Evolutionary conservation across 805 yeast species (phyloP), one percentile per base, ranked within the genome.

Genomic region (Candida nitratophila): DNA sequence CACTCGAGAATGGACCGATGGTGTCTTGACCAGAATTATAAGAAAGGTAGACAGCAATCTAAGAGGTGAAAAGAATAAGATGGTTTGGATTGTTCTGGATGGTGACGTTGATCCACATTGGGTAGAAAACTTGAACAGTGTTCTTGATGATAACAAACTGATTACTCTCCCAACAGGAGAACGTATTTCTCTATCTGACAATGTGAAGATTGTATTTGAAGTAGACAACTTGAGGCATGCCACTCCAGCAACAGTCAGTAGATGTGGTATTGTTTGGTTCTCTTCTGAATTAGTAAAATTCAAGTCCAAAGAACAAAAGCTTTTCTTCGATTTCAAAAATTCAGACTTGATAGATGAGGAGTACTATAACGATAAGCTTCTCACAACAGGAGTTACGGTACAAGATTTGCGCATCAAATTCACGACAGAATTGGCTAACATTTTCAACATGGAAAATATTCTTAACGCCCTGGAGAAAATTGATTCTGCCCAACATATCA

Each of bases 71-170:
- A 51, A 58, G 9, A 49, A 64, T 2, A 78, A 74, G 46, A 60
- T 70, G 3, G 71, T 80, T 15, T 89, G 96, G 93, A 73, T 91
- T 46, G 73, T 90, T 0, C 85, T 91, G 56, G 97, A 91, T 62
- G 95, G 97, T 34, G 96, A 88, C 53, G 76, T 91, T 31, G 97
- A 91, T 57, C 97, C 98, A 0, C 81, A 78, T 34, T 91, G 97
- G 95, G 87, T 87, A 1, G 98, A 91, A 54, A 83, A 84, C 44
- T 66, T 91, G 50, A 91, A 91, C 65, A 84, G 95, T 65, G 93
- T 89, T 10, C 68, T 91, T 16, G 98, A 91, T 63, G 98, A 91
- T 51, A 91, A 89, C 62, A 79, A 76, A 49, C 50, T 84, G 1
- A 63, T 91, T 36, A 89, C 97, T 0, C 66, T 91, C 10, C 93